These are phyloP conservation scores for Sophora flavescens DNA, from an alignment of 306 rosid species.

Conservation along the genomic window DNA sequence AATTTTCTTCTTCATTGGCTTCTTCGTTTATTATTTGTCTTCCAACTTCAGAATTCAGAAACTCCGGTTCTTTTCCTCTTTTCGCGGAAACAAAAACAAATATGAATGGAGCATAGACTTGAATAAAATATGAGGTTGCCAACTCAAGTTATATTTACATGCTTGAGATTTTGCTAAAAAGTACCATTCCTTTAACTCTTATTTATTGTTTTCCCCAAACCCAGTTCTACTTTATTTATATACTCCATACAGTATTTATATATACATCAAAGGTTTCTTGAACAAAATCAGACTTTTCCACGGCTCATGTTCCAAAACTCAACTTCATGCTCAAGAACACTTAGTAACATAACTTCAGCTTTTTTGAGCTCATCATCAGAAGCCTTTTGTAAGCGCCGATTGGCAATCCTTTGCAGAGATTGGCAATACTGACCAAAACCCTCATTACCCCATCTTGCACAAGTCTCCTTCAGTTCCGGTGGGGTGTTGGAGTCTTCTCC, in stretches of 20 bases:
- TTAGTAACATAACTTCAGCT: slow-evolving; percentile 61
- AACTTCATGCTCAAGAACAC: slow-evolving; percentile 74
- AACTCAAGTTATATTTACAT: not conserved
- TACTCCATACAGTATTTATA: not conserved
- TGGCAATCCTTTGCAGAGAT: slow-evolving; percentile 57
- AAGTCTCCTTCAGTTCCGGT: slow-evolving; percentile 66
- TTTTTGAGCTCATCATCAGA: slow-evolving; percentile 53
- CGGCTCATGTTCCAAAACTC: slow-evolving; percentile 87
- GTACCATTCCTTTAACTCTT: not conserved
- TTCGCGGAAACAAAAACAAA: not conserved
- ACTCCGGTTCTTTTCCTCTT: not conserved
- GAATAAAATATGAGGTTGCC: not conserved
- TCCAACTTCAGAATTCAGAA: slow-evolving; percentile 16
- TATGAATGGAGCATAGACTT: not conserved
- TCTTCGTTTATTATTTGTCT: not conserved
- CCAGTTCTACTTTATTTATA: not conserved
- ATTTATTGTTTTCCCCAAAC: not conserved
- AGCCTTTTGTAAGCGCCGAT: slow-evolving; percentile 59
- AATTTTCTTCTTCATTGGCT: not conserved
- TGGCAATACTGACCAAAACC: slow-evolving; percentile 75
- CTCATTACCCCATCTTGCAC: slow-evolving; percentile 85
- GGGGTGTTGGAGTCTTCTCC: slow-evolving; percentile 73
- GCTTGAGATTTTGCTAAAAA: not conserved
- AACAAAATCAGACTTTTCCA: slow-evolving; percentile 39
- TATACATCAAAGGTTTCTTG: not conserved